Base-by-base conservation (phyloP, 495 filamentous ascomycete species). In the Xylaria castorea region DNA sequence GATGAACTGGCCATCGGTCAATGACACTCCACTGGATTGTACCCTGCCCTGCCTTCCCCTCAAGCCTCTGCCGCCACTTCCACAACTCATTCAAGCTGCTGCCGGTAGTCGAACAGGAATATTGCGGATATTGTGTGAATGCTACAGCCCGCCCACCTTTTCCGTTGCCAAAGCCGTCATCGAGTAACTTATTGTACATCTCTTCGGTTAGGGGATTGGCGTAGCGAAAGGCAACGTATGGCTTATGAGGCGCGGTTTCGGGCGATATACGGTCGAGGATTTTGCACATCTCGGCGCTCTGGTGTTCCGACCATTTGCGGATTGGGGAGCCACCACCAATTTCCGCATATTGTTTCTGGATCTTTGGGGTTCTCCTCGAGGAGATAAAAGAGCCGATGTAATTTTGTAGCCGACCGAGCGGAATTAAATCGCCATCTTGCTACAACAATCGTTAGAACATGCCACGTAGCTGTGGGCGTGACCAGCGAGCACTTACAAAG, bases 41-140 rank as follows among this genome's bases (percentile, higher is more conserved):
- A 2, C 95, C 96, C 40, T 71, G 76, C 36, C 80, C 80, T 55
- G 85, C 84, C 82, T 92, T 93, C 8, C 92, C 92, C 84, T 99
- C 97, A 71, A 98, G 81, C 73, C 94, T 89, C 75, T 92, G 92
- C 70, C 94, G 87, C 93, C 94, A 97, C 82, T 95, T 97, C 97
- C 97, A 99, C 53, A 99, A 80, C 83, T 99, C 97, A 77, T 98
- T 99, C 66, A 99, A 81, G 60, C 93, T 96, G 82, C 94, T 97
- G 46, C 97, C 97, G 1, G 97, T 99, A 8, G 97, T 99, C 32
- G 94, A 97, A 82, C 97, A 99, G n/a, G 93, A 96, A 80, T 99
- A 99, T 79, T 99, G 97, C 27, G 97, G 97, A 76, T 99, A 99
- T 80, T 99, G 97, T 5, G 96, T 97, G 81, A 98, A 99, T 2